Conservation (phyloP, 2,329 filamentous ascomycete genomes). For the Ilyonectria robusta region DNA sequence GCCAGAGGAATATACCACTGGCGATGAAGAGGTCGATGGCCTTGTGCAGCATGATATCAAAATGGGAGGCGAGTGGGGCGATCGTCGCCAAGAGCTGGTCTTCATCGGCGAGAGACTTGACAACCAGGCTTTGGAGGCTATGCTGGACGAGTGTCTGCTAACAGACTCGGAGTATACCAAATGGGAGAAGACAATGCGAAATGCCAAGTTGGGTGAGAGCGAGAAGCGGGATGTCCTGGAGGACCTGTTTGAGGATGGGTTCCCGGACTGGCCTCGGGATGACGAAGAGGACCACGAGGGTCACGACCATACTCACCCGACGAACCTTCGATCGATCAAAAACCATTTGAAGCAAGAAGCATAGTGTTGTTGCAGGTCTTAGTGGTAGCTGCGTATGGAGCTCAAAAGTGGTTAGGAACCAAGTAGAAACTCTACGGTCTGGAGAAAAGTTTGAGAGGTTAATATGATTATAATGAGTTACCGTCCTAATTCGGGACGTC, state of each 20-base stretch:
- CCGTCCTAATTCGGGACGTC: background rate
- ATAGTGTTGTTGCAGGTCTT: background rate
- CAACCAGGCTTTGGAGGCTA: conserved; percentile 61
- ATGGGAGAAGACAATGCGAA: conserved; percentile 68
- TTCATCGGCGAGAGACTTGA: conserved; percentile 80
- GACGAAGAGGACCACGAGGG: conserved; percentile 52
- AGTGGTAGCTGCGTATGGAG: background rate
- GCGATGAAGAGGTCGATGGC: conserved; percentile 62
- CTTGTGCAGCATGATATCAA: conserved; percentile 65
- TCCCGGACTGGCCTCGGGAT: conserved; percentile 68
- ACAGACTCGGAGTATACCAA: conserved; percentile 69
- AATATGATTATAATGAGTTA: background rate
- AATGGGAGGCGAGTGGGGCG: conserved; percentile 75
- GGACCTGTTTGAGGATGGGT: conserved; percentile 71
- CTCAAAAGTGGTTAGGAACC: background rate
- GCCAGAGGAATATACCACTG: conserved; percentile 63
- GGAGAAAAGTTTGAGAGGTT: background rate
- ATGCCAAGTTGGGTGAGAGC: conserved; percentile 51
- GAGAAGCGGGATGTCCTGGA: conserved; percentile 62
- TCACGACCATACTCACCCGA: conserved; percentile 38
- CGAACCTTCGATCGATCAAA: conserved; percentile 39
- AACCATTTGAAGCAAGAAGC: conserved; percentile 41
- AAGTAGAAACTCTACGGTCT: background rate
- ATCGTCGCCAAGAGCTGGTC: conserved; percentile 79
- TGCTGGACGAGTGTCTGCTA: conserved; percentile 74